Evolutionary conservation across 495 filamentous ascomycete species (phyloP).

Genomic region (Parachaetomium inaequale): DNA sequence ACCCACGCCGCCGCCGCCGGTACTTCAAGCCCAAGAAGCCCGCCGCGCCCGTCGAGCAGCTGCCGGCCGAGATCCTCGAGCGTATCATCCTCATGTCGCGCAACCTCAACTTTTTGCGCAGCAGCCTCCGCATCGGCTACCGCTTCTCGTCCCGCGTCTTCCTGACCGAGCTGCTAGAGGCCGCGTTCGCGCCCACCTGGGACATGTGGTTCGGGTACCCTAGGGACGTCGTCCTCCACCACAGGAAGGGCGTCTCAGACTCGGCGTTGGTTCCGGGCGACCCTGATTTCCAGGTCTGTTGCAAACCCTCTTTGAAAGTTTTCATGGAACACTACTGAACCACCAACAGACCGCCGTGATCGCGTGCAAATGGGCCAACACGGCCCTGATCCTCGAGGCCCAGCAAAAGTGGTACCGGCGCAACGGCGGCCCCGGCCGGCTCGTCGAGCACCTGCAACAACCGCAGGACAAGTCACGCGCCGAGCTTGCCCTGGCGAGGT

Average conservation of each 20-base stretch:
- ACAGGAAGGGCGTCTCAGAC: background rate
- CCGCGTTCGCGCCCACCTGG: slow-evolving; percentile 41
- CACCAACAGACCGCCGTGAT: slow-evolving; percentile 34
- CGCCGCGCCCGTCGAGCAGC: slow-evolving; percentile 33
- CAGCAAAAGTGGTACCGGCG: slow-evolving; percentile 31
- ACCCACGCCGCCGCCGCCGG: background rate
- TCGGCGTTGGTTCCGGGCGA: slow-evolving; percentile 25
- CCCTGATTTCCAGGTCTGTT: slow-evolving; percentile 37
- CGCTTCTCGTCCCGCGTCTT: slow-evolving; percentile 32
- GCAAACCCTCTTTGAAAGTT: background rate
- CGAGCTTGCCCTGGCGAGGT: background rate
- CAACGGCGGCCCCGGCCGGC: slow-evolving; percentile 6
- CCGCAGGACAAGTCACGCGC: background rate
- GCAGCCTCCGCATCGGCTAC: slow-evolving; percentile 35
- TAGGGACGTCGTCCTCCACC: background rate
- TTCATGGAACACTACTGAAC: background rate
- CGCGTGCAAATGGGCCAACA: slow-evolving; percentile 29
- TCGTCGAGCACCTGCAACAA: slow-evolving; percentile 1
- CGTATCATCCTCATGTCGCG: slow-evolving; percentile 38
- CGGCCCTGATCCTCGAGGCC: slow-evolving; percentile 31
- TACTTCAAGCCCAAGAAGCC: slow-evolving; percentile 19
- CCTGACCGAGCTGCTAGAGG: slow-evolving; percentile 28
- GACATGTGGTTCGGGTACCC: slow-evolving; percentile 30
- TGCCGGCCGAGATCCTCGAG: slow-evolving; percentile 45
- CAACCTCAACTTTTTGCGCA: slow-evolving; percentile 38